These are phyloP conservation scores for Mucor plumbeus DNA, from an alignment of 371 early-diverging fungal genomes.

Conservation along the genomic window DNA sequence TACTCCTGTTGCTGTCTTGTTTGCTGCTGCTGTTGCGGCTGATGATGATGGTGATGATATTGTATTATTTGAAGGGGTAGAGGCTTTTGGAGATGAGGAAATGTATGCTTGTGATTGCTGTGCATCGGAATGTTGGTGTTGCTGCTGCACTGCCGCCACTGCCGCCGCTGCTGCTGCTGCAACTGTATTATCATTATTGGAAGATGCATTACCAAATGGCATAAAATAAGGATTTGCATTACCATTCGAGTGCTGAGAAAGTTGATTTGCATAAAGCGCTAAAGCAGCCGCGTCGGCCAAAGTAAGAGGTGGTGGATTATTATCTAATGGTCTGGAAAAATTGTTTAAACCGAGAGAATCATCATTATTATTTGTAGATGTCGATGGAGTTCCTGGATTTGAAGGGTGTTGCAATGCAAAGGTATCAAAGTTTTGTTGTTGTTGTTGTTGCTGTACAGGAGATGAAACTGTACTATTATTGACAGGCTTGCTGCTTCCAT, in stretches of 20 bases:
- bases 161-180: slow-evolving; percentile 36
- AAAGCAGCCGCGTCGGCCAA: slow-evolving; percentile 51
- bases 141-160: slow-evolving; percentile 14
- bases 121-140: slow-evolving; percentile 1
- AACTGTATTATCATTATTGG: slow-evolving; percentile 1
- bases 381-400: background rate
- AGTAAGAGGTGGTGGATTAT: slow-evolving; percentile 29
- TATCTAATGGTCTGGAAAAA: background rate
- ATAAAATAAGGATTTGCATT: background rate
- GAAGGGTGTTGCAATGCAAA: background rate
- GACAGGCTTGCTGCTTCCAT: background rate
- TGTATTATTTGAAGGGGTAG: slow-evolving; percentile 10
- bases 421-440: background rate
- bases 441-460: background rate
- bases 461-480: background rate
- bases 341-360: background rate
- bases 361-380: background rate
- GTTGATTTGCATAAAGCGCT: slow-evolving; percentile 49
- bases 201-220: slow-evolving; percentile 14
- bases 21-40: background rate
- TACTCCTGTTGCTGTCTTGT: slow-evolving; percentile 21
- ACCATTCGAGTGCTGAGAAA: slow-evolving; percentile 31
- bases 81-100: slow-evolving; percentile 11
- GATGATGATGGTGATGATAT: slow-evolving; percentile 3
- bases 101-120: slow-evolving; percentile 5